Evolutionary conservation across 1,139 yeast genomes (phyloP).

Genomic region (Geotrichum citri-aurantii): DNA sequence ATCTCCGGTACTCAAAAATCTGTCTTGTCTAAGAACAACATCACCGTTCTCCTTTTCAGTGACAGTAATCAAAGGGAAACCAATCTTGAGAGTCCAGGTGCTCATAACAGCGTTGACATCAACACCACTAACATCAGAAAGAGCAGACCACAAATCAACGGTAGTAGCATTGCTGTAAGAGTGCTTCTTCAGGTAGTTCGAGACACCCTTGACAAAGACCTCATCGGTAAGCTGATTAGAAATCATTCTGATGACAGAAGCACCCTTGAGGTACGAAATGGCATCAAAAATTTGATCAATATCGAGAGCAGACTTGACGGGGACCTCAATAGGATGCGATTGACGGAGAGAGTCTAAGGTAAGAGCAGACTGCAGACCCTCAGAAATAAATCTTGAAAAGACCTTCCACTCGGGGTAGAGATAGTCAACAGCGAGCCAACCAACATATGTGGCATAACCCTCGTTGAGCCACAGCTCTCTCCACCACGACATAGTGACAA

Average conservation of each 20-base stretch:
- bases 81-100: slow-evolving; percentile 76
- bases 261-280: slow-evolving; percentile 78
- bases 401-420: slow-evolving; percentile 85
- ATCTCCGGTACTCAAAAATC: slow-evolving; percentile 55
- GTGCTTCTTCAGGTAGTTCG: slow-evolving; percentile 63
- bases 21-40: slow-evolving; percentile 27
- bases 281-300: slow-evolving; percentile 85
- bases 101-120: slow-evolving; percentile 70
- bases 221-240: slow-evolving; percentile 73
- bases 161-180: slow-evolving; percentile 74
- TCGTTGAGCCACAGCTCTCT: slow-evolving; percentile 89
- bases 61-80: slow-evolving; percentile 75
- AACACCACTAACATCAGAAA: slow-evolving; percentile 66
- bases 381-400: slow-evolving; percentile 67
- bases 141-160: slow-evolving; percentile 72
- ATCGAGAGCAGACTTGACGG: slow-evolving; percentile 73
- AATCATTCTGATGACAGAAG: slow-evolving; percentile 72
- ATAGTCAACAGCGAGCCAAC: slow-evolving; percentile 71
- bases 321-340: slow-evolving; percentile 84
- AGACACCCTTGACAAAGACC: slow-evolving; percentile 69
- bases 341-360: slow-evolving; percentile 68
- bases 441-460: slow-evolving; percentile 91
- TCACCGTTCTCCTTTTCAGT: slow-evolving; percentile 30
- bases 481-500: slow-evolving; percentile 95
- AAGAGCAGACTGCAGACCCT: slow-evolving; percentile 64